phyloP scores from a whole-genome alignment of 257 asterid species.

The Hygrophila difformis region DNA sequence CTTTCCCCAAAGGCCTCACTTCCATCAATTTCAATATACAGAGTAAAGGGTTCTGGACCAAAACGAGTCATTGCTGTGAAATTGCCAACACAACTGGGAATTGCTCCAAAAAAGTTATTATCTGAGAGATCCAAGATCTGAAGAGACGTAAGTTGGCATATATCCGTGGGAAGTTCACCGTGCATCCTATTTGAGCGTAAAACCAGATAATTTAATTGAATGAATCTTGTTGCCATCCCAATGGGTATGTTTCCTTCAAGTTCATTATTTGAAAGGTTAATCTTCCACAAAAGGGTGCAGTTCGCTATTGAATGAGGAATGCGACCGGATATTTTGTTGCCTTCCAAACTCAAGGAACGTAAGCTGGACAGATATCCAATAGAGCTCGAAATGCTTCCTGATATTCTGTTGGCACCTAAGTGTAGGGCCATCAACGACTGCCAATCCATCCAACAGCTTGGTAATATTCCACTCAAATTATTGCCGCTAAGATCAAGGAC shows the following conservation, averaged over 20 bases:
- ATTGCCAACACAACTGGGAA: slow-evolving; percentile 24
- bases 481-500: no score
- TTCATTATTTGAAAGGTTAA: no score
- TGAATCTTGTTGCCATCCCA: slow-evolving; percentile 19
- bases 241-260: no score
- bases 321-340: no score
- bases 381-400: slow-evolving; percentile 7
- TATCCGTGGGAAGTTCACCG: slow-evolving; percentile 18
- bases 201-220: slow-evolving; percentile 13
- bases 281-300: slow-evolving; percentile 10
- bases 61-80: slow-evolving; percentile 33
- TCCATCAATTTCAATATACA: no score
- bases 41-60: no score
- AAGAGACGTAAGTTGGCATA: slow-evolving; percentile 19
- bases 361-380: slow-evolving; percentile 19
- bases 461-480: no score
- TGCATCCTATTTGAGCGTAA: slow-evolving; percentile 26
- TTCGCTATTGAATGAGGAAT: slow-evolving; percentile 18
- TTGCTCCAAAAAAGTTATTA: slow-evolving; percentile 16
- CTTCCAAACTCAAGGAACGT: slow-evolving; percentile 24
- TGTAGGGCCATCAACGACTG: slow-evolving; percentile 18
- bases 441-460: no score
- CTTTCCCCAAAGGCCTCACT: no score
- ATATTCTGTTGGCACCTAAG: slow-evolving; percentile 21
- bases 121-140: slow-evolving; percentile 32